phyloP scores from a whole-genome alignment of 441 rosid genomes.

The Adansonia madagascariensis region DNA sequence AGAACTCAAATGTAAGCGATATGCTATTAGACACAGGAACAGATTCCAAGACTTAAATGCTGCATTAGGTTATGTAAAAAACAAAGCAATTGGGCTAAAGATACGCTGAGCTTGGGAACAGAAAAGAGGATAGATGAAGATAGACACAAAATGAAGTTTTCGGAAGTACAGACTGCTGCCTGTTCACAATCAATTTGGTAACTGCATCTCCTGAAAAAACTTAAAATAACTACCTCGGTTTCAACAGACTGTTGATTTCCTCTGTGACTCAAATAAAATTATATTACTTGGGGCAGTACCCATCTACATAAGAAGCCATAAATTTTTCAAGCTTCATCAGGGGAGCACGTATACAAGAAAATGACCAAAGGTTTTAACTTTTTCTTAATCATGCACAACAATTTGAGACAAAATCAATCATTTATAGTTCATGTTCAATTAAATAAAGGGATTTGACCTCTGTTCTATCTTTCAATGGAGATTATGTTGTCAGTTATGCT shows the following conservation, averaged over 20 bases:
- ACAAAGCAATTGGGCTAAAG: neutral
- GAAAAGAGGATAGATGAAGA: constrained; percentile 17
- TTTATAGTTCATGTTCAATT: neutral
- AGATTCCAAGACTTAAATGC: constrained; percentile 1
- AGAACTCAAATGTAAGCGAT: constrained; percentile 2
- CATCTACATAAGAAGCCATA: neutral
- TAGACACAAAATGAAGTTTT: neutral
- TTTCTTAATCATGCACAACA: constrained; percentile 13
- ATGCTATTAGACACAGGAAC: neutral
- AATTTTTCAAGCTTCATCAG: constrained; percentile 10
- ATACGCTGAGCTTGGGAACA: neutral
- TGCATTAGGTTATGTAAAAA: neutral
- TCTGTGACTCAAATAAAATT: neutral
- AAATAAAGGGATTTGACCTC: neutral
- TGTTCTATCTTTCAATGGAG: neutral
- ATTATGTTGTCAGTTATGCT: neutral
- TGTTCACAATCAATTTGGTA: constrained; percentile 11
- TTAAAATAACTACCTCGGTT: neutral
- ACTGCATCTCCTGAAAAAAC: neutral
- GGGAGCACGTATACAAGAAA: constrained; percentile 10
- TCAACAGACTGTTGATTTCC: constrained; percentile 16
- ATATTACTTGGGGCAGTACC: neutral
- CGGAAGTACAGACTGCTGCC: neutral
- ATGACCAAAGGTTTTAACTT: constrained; percentile 12
- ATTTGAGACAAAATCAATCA: constrained; percentile 13